Conservation (phyloP, 352 stramenopile genomes). For the Pseudoperonospora humuli region DNA sequence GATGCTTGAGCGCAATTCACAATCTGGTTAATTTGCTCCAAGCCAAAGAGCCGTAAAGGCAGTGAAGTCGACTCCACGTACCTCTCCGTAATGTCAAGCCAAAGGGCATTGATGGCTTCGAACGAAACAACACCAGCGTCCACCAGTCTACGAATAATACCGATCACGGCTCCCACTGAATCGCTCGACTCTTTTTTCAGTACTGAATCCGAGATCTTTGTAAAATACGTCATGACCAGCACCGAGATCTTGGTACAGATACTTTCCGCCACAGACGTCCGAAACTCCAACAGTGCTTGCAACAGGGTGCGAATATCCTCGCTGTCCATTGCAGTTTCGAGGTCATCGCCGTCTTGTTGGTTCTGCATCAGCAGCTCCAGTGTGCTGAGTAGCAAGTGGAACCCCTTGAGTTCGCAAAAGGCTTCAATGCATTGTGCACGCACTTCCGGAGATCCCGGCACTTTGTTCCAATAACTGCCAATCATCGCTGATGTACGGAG, state of each 20-base stretch:
- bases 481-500: conserved; percentile 82
- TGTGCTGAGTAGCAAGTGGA: conserved; percentile 61
- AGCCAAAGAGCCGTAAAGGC: conserved; percentile 90
- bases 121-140: conserved; percentile 47
- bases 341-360: conserved; percentile 29
- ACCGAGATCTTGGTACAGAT: conserved; percentile 62
- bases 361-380: conserved; percentile 65
- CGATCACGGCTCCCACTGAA: conserved; percentile 67
- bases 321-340: conserved; percentile 57
- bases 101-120: conserved; percentile 59
- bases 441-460: conserved; percentile 70
- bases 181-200: conserved; percentile 85
- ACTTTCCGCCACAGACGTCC: conserved; percentile 49
- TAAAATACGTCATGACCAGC: conserved; percentile 79
- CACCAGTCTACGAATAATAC: conserved; percentile 72
- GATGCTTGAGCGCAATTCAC: conserved; percentile 81
- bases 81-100: conserved; percentile 74
- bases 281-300: conserved; percentile 73
- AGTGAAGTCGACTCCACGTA: conserved; percentile 89
- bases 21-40: conserved; percentile 91
- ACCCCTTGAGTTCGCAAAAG: conserved; percentile 80
- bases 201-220: conserved; percentile 62
- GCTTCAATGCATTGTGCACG: conserved; percentile 73
- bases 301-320: conserved; percentile 76
- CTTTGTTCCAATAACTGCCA: conserved; percentile 86